Percentiles rank a stretch among this genome's conserved stretches.
These are phyloP conservation scores for Pelargonium nanum DNA, from an alignment of 345 rosid species.

Conservation along the genomic window DNA sequence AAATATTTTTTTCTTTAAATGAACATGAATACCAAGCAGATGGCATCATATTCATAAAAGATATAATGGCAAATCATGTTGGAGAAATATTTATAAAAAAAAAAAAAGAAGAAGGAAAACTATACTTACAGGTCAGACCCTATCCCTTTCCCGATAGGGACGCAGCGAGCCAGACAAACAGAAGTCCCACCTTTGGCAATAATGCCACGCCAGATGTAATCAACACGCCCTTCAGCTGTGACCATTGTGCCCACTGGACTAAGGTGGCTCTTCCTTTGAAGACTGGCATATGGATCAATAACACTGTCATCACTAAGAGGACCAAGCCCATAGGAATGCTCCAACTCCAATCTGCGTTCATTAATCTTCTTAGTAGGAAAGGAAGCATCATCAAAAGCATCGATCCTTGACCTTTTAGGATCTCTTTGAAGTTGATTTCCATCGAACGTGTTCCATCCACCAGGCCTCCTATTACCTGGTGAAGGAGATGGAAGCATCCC, in stretches of 20 bases:
- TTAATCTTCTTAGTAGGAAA: slow-evolving; percentile 43
- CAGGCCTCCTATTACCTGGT: slow-evolving; percentile 42
- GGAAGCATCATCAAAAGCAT: slow-evolving; percentile 35
- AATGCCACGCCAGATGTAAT: slow-evolving; percentile 62
- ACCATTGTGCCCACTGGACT: slow-evolving; percentile 37
- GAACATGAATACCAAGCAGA: too few species aligned
- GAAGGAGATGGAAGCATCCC: slow-evolving; percentile 48
- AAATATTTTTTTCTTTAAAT: too few species aligned
- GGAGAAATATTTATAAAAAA: too few species aligned
- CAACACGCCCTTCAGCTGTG: slow-evolving; percentile 26
- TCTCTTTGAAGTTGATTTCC: slow-evolving; percentile 48
- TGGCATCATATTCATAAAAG: too few species aligned
- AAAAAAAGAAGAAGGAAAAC: not conserved
- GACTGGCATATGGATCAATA: slow-evolving; percentile 21
- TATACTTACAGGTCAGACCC: slow-evolving; percentile 52
- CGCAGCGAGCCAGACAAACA: slow-evolving; percentile 67
- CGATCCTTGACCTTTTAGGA: slow-evolving; percentile 62
- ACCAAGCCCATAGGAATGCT: slow-evolving; percentile 33
- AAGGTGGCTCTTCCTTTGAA: slow-evolving; percentile 26
- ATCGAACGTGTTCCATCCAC: slow-evolving; percentile 64
- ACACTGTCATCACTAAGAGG: slow-evolving; percentile 32
- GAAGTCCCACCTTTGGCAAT: slow-evolving; percentile 77
- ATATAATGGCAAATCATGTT: too few species aligned
- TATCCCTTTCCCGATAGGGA: slow-evolving; percentile 46
- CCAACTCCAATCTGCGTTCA: slow-evolving; percentile 39